Base-by-base conservation (phyloP, 345 rosid species). In the Bruguiera sexangula region DNA sequence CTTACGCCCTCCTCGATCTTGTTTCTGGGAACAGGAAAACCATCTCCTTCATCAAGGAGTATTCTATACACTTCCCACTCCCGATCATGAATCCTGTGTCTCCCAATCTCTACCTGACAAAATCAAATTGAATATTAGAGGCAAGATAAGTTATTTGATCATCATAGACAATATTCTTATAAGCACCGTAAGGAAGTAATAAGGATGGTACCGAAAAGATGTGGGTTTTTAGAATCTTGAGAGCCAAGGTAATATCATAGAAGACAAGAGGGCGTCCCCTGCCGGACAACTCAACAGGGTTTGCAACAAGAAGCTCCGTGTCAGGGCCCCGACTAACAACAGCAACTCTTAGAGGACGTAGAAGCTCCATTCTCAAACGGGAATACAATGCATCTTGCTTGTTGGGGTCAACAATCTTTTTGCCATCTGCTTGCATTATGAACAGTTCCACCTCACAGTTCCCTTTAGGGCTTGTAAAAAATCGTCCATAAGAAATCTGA, bases 231-330 rank as follows among this genome's bases (percentile, higher is more conserved):
- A 85, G 82, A 62, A 64, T 79, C 81, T 75, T 72, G 54, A 86
- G 88, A 65, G 89, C 94, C 63, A 79, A 81, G 21, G 94, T 81
- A 20, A 86, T 85, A 66, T 89, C 94, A 8, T 82, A 73, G 37
- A 89, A 89, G 58, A 89, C 94, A 20, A 89, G 87, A 48, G 94
- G 94, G 34, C 94, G 71, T 58, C 94, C 91, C 73, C 88, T 85
- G 32, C 88, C 85, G 3, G 89, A 85, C 68, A 89, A 60, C 63
- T 89, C 94, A 32, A 86, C 94, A 6, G 91, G 94, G 81, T 89
- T 89, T n/a, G 94, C 85, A 6, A 89, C 94, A 0, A 89, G 81
- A 62, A 89, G 83, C 66, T 86, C 91, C 0, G 85, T 75, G 34
- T 89, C 94, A 18, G 94, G 91, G 36, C 94, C 94, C 5, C 85